These are phyloP conservation scores for Dendrocalamus latiflorus DNA, from an alignment of 202 grass and related monocot genomes.

Conservation along the genomic window DNA sequence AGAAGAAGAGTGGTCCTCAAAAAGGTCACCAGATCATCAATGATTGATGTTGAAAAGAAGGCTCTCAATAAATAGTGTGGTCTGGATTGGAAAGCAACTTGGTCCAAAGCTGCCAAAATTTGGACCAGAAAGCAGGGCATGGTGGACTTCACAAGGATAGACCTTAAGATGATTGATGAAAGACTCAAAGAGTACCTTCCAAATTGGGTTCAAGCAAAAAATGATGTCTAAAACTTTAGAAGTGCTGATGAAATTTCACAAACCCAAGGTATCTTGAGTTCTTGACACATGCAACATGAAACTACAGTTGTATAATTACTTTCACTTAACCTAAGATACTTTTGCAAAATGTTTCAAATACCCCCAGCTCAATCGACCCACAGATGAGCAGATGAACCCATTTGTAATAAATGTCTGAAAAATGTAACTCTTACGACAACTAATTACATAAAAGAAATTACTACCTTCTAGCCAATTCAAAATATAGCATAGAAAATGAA, in stretches of 20 bases:
- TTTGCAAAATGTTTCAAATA: slow-evolving; percentile 9
- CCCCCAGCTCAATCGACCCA: neutral
- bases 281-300: neutral
- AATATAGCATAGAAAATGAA: neutral
- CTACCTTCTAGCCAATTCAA: neutral
- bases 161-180: neutral
- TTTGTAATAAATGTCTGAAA: neutral
- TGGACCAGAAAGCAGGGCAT: neutral
- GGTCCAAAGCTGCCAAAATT: neutral
- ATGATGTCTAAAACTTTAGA: neutral
- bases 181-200: neutral
- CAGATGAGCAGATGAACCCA: neutral
- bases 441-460: neutral
- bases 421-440: neutral
- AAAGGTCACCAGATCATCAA: neutral
- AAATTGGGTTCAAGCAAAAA: neutral
- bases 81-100: neutral
- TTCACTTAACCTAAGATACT: neutral
- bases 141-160: neutral
- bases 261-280: neutral
- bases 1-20: neutral
- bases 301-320: neutral
- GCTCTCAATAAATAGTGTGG: neutral
- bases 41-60: neutral
- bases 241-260: neutral